Evolutionary conservation across 2,329 filamentous ascomycete species (phyloP).

Genomic region (Xylaria sp.): DNA sequence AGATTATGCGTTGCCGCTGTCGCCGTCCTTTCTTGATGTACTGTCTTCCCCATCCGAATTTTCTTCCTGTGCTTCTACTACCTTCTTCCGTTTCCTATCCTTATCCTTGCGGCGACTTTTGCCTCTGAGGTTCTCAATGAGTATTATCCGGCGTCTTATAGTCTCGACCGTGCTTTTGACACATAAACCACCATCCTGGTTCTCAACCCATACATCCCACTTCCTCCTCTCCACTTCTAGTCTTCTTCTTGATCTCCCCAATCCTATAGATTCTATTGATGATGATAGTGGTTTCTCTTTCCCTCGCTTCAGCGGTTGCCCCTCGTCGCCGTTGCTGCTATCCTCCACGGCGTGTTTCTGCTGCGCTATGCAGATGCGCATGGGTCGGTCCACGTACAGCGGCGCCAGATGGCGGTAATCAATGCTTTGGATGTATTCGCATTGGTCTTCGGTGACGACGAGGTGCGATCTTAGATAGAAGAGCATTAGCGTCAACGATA

Average conservation of each 20-base stretch:
- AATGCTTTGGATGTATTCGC: conserved; percentile 63
- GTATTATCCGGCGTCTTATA: background rate
- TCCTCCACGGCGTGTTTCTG: conserved; percentile 42
- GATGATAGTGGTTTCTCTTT: conserved; percentile 16
- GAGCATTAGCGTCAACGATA: conserved; percentile 82
- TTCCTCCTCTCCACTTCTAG: conserved; percentile 36
- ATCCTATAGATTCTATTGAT: too few species aligned
- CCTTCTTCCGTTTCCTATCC: background rate
- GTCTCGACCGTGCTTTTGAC: conserved; percentile 66
- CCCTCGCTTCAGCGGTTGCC: conserved; percentile 52
- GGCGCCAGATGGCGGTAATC: conserved; percentile 86
- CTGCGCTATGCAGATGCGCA: conserved; percentile 75
- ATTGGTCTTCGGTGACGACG: conserved; percentile 38
- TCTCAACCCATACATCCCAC: conserved; percentile 75
- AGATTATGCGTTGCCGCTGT: background rate
- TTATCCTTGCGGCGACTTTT: too few species aligned
- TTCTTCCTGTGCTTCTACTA: background rate
- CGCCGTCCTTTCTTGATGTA: too few species aligned
- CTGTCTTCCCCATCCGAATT: background rate
- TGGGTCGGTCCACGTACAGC: conserved; percentile 77
- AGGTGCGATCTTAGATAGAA: conserved; percentile 68
- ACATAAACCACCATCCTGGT: conserved; percentile 68
- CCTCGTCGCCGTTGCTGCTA: conserved; percentile 48
- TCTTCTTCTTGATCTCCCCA: too few species aligned
- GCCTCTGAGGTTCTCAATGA: too few species aligned